A percentile compares a stretch with the other conserved stretches of the same genome.
Evolutionary conservation across 495 filamentous ascomycete genomes (phyloP).

Genomic region (Collariella sp.): DNA sequence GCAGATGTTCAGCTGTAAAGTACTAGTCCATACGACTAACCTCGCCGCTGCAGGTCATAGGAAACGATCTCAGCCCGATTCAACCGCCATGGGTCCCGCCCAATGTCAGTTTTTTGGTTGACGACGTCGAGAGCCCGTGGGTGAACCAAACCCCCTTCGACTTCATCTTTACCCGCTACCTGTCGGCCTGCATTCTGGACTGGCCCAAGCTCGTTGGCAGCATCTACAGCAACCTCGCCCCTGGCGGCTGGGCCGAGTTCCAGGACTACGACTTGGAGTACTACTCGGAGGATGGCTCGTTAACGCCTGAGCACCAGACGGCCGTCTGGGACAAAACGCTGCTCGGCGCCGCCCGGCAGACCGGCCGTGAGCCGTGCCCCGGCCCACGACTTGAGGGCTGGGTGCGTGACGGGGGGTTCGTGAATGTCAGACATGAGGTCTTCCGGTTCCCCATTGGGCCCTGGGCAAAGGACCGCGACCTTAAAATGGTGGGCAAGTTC

Average conservation of each 20-base stretch:
- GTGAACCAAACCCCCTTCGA: conserved; percentile 38
- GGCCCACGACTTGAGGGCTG: conserved; percentile 10
- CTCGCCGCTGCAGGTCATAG: conserved; percentile 28
- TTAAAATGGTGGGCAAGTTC: conserved; percentile 36
- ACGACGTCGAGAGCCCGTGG: conserved; percentile 47
- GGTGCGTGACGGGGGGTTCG: conserved; percentile 26
- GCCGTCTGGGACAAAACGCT: conserved; percentile 25
- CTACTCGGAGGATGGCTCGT: conserved; percentile 27
- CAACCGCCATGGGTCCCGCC: conserved; percentile 46
- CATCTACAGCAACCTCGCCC: conserved; percentile 32
- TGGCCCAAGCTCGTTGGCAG: conserved; percentile 35
- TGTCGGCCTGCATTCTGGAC: conserved; percentile 42
- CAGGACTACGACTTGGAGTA: conserved; percentile 35
- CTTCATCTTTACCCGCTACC: conserved; percentile 43
- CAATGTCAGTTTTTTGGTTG: conserved; percentile 45
- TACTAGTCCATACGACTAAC: too few relatives aligned
- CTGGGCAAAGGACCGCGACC: conserved; percentile 35
- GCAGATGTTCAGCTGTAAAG: too few relatives aligned
- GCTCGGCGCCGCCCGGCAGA: conserved; percentile 13
- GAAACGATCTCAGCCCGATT: conserved; percentile 44
- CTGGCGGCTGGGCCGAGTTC: conserved; percentile 42
- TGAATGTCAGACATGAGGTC: conserved; percentile 23
- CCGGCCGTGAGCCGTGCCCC: conserved; percentile 12
- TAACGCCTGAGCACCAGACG: conserved; percentile 16
- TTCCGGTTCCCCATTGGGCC: conserved; percentile 29